Base-by-base conservation (phyloP, 2,329 filamentous ascomycete genomes). In the Lasiodiplodia gonubiensis region DNA sequence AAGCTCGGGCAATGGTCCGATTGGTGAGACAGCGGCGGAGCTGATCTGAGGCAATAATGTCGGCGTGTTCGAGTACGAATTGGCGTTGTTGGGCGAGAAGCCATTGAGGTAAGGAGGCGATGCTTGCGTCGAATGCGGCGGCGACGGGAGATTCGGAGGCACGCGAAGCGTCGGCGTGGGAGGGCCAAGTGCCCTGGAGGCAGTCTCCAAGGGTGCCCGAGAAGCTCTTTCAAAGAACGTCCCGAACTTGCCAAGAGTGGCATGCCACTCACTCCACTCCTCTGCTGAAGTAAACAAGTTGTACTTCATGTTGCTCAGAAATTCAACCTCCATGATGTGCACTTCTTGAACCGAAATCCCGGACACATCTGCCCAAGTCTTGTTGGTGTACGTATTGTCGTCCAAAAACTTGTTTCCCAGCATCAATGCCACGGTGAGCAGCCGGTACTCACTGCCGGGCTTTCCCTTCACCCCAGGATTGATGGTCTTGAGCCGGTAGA, bases 281-380 rank as follows among this genome's bases (percentile, higher is more conserved):
- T 89, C 86, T 75, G 93, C 90, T 3, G 94, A 96, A 3, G 92
- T 93, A 76, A 94, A 89, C 8, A 99, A 84, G 73, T 92, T 93
- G 80, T 98, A 99, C 74, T 94, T 89, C 90, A 99, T 97, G 79
- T 98, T 98, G 83, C 94, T 97, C 70, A 99, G 84, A 74, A 99
- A 99, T 78, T 99, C 95, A n/a, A 99, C 95, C 78, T 99, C 95
- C 95, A 99, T 99, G 53, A 97, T 91, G 77, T 99, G 95, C 63
- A 99, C 97, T 79, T 99, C 95, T 69, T 91, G 89, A 14, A 98
- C 94, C 1, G 92, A 89, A 69, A 99, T 97, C 53, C 92, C 92
- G 0, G 95, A 98, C 12, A 99, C 95, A 74, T 99, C 95, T 2
- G 94, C 95, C 95, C 95, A 99, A 0, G 95, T 99, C 84, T 98